Base-by-base conservation (phyloP, 1,139 yeast genomes). In the Nakaseomyces sp. region DNA sequence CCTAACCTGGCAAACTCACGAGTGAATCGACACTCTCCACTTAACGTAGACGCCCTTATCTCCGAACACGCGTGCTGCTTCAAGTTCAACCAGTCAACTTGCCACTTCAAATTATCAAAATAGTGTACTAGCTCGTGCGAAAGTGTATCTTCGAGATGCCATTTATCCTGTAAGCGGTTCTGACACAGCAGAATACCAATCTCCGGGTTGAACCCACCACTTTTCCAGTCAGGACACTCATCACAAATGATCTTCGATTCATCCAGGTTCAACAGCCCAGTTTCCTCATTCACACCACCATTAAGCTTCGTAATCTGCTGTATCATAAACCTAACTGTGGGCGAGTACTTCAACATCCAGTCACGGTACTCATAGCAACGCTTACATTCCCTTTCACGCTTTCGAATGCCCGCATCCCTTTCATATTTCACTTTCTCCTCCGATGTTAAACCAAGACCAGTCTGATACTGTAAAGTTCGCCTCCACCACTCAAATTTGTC, bases 61-160 rank as follows among this genome's bases (percentile, higher is more conserved):
- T 91, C 98, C 0, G 96, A 82, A 64, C 98, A 93, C 0, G 98
- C 98, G 61, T 91, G 98, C 59, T 91, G 98, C 57, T 78, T 77
- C 58, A 93, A 69, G 63, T 91, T 77, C 45, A 73, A 62, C 80
- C 95, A 82, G 61, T 91, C 84, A 8, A 91, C 87, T 44, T 86
- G 71, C 68, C 93, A 91, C 62, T 87, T 82, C 53, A 87, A 70
- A 59, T 88, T 82, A 64, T 91, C 99, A 64, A 87, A 91, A 44
- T 89, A 93, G 64, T 91, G 99, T 18, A 93, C 81, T 62, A 91
- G 71, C 60, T 91, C 99, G 62, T 91, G 99, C 3, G 96, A 75
- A 50, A 91, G 66, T 0, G 94, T 84, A 58, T 91, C 97, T 61
- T 91, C 97, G 47, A 89, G 66, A 56, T 87, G 94, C 76, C 84